Evolutionary conservation across 805 yeast genomes (phyloP).

Genomic region (Saccharomycopsis fermentans): DNA sequence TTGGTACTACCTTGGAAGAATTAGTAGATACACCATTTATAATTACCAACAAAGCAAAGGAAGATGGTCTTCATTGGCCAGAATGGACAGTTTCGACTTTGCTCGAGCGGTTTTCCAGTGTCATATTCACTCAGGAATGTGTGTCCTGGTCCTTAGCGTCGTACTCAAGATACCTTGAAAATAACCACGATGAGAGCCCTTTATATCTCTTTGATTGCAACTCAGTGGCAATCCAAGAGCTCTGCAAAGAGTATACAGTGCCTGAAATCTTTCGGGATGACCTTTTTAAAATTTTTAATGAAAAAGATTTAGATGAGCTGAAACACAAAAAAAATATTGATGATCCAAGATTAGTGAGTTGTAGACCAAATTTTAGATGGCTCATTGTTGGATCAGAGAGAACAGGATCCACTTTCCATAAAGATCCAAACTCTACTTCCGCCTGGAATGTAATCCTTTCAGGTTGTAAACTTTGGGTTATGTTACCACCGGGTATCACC

Average conservation of each 20-base stretch:
- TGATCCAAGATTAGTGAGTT: constrained; percentile 23
- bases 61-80: constrained; percentile 45
- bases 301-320: constrained; percentile 16
- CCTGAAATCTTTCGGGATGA: constrained; percentile 53
- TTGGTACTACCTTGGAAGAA: constrained; percentile 4
- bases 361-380: constrained; percentile 92
- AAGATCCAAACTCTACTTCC: constrained; percentile 82
- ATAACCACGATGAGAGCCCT: constrained; percentile 74
- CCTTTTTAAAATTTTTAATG: constrained; percentile 43
- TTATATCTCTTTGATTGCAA: constrained; percentile 78
- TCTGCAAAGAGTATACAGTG: constrained; percentile 41
- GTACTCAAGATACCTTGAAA: constrained; percentile 49
- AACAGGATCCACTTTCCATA: constrained; percentile 85
- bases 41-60: constrained; percentile 24
- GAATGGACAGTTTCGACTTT: constrained; percentile 47
- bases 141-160: constrained; percentile 65
- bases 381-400: constrained; percentile 73
- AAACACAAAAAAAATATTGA: constrained; percentile 20
- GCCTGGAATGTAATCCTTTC: constrained; percentile 81
- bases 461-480: constrained; percentile 78
- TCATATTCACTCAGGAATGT: constrained; percentile 71
- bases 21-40: constrained; percentile 59
- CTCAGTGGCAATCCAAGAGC: constrained; percentile 51
- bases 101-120: constrained; percentile 43
- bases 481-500: constrained; percentile 65